phyloP scores from a whole-genome alignment of 768 basidiomycete genomes.

The Boletus rufocinnamomeus region DNA sequence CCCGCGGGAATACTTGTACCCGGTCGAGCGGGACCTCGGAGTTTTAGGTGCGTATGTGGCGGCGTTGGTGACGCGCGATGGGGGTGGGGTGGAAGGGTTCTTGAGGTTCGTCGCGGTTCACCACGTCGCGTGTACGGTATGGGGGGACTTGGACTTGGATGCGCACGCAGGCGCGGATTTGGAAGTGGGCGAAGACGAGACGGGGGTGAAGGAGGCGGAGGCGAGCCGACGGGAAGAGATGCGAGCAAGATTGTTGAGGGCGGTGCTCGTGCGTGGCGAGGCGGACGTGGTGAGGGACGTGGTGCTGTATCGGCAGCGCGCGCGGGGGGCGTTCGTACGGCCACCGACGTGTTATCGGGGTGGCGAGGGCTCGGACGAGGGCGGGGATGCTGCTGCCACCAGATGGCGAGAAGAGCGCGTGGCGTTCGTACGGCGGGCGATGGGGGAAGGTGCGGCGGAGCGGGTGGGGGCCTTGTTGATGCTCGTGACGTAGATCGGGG shows the following conservation, averaged over 20 bases:
- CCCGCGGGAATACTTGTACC: constrained; percentile 67
- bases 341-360: constrained; percentile 55
- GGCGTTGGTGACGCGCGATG: constrained; percentile 40
- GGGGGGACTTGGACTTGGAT: constrained; percentile 49
- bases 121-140: constrained; percentile 74
- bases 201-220: constrained; percentile 23
- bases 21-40: constrained; percentile 62
- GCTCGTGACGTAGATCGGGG: background rate
- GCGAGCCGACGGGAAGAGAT: constrained; percentile 32
- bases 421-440: constrained; percentile 14
- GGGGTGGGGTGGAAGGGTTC: constrained; percentile 51
- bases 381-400: background rate
- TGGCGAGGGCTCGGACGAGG: constrained; percentile 13
- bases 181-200: constrained; percentile 13
- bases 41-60: constrained; percentile 65
- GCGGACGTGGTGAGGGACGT: constrained; percentile 52
- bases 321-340: constrained; percentile 38
- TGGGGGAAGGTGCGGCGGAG: constrained; percentile 12
- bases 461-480: constrained; percentile 18
- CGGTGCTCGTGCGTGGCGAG: constrained; percentile 52
- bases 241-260: constrained; percentile 50
- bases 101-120: constrained; percentile 70
- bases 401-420: constrained; percentile 22
- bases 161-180: constrained; percentile 28
- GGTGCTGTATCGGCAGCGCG: constrained; percentile 55